Conservation (phyloP, 169 alveolate genomes). For the Plasmodium malariae region DNA sequence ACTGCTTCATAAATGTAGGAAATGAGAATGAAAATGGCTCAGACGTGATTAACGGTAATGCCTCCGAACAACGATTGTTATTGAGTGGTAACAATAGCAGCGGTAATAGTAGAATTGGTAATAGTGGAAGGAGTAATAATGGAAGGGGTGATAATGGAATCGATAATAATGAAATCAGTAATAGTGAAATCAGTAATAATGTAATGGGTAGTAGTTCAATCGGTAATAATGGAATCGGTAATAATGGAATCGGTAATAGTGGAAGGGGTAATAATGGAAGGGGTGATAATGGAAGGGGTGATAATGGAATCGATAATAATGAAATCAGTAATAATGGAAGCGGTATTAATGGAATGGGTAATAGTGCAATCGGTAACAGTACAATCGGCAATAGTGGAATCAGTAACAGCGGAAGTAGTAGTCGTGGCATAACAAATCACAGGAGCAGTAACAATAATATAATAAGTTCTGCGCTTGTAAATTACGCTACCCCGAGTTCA, state of each 20-base stretch:
- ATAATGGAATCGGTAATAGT: neutral
- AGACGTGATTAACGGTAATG: neutral
- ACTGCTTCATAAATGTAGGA: neutral
- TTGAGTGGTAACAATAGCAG: neutral
- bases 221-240: neutral
- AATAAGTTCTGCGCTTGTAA: neutral
- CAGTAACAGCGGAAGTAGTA: too few species aligned
- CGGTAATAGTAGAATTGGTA: neutral
- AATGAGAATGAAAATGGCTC: neutral
- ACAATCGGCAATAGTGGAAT: neutral
- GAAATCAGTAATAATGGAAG: neutral
- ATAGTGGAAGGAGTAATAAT: neutral
- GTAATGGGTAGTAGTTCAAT: too few species aligned
- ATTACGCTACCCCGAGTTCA: slow-evolving; percentile 1
- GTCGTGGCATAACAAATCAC: too few species aligned
- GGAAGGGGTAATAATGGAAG: too few species aligned
- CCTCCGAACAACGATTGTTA: neutral
- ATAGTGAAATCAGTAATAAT: neutral
- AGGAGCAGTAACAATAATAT: slow-evolving; percentile 7
- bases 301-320: too few species aligned
- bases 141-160: neutral
- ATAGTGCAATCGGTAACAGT: neutral
- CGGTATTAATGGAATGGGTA: too few species aligned
- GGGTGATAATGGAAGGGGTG: too few species aligned
- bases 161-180: neutral